Percentiles rank a stretch among this genome's conserved stretches.
These are phyloP conservation scores for Fragaria ananassa DNA, from an alignment of 306 rosid species.

Conservation along the genomic window DNA sequence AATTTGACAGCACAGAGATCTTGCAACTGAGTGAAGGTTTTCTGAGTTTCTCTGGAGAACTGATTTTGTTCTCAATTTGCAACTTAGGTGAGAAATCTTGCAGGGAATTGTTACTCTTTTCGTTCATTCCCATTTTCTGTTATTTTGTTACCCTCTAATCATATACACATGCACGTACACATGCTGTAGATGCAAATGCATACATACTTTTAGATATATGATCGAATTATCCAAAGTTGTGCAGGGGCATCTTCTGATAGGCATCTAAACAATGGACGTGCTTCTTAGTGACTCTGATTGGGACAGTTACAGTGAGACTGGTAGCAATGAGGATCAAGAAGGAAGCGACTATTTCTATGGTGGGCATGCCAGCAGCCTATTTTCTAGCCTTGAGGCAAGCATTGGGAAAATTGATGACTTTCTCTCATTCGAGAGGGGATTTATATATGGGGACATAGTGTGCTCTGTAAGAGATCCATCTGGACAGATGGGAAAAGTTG, in stretches of 20 bases:
- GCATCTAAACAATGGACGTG: slow-evolving; percentile 54
- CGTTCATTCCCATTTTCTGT: slow-evolving; percentile 15
- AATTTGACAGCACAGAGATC: slow-evolving; percentile 15
- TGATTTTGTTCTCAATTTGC: slow-evolving; percentile 20
- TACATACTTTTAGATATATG: slow-evolving; percentile 15
- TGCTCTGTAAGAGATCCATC: slow-evolving; percentile 57
- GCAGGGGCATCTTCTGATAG: slow-evolving; percentile 35
- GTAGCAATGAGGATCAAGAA: slow-evolving; percentile 76
- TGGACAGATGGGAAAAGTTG: slow-evolving; percentile 90
- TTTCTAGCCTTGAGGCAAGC: slow-evolving; percentile 87
- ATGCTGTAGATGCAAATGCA: not conserved
- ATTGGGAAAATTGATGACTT: slow-evolving; percentile 88
- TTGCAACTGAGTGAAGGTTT: slow-evolving; percentile 19
- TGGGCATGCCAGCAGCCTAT: slow-evolving; percentile 81
- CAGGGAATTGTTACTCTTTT: slow-evolving; percentile 23
- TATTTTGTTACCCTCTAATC: slow-evolving; percentile 4
- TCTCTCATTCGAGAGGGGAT: slow-evolving; percentile 80
- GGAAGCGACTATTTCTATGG: slow-evolving; percentile 55
- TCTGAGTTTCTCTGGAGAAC: not conserved
- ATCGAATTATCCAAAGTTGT: slow-evolving; percentile 8
- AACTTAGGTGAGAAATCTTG: slow-evolving; percentile 26
- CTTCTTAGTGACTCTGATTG: slow-evolving; percentile 67
- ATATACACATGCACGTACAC: not conserved
- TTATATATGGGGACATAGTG: slow-evolving; percentile 76
- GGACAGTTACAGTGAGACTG: slow-evolving; percentile 78